Base-by-base conservation (phyloP, 2,329 filamentous ascomycete genomes). In the Apiospora phragmitis region DNA sequence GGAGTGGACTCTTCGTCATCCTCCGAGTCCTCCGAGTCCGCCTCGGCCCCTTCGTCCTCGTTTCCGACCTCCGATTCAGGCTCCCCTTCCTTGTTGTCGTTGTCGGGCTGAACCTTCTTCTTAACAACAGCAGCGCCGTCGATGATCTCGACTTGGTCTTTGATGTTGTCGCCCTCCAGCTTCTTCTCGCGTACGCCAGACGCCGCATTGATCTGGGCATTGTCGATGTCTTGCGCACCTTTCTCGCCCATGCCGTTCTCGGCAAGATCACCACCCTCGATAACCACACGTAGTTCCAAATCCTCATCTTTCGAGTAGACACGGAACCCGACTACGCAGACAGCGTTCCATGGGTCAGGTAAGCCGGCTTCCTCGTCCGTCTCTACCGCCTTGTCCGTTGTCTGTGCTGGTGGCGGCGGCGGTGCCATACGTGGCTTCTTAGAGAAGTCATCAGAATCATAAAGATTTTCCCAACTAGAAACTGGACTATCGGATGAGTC, bases 401-500 rank as follows among this genome's bases (percentile, higher is more conserved):
- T 72, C 16, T 79, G 69, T 16, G 79, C 68, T 4, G 74, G 65
- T 2, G 75, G 55, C 8, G 73, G 65, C 1, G 76, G 65, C 1
- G 81, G 79, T 2, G 80, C 77, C 55, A 82, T 76, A 21, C 84
- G 83, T 5, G 85, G 86, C 77, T 87, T 87, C 70, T 85, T 84
- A 0, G 84, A 83, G 78, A 88, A 85, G 74, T 91, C 88, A 73
- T 90, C 88, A 68, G 84, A 85, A 71, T 85, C 88, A 77, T 89
- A 90, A 38, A 89, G 82, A 73, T 86, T 83, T 73, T 90, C 88
- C 83, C 85, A 90, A 72, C 90, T 88, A 45, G 86, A 84, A 2
- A 90, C 83, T 0, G 89, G 89, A 8, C 87, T 89, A 62, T 90
- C 89, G 0, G 88, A 90, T 0, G 88, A 89, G 69, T 90, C 85